These are phyloP conservation scores for Pythium apleroticum DNA, from an alignment of 352 stramenopile species.

Conservation along the genomic window DNA sequence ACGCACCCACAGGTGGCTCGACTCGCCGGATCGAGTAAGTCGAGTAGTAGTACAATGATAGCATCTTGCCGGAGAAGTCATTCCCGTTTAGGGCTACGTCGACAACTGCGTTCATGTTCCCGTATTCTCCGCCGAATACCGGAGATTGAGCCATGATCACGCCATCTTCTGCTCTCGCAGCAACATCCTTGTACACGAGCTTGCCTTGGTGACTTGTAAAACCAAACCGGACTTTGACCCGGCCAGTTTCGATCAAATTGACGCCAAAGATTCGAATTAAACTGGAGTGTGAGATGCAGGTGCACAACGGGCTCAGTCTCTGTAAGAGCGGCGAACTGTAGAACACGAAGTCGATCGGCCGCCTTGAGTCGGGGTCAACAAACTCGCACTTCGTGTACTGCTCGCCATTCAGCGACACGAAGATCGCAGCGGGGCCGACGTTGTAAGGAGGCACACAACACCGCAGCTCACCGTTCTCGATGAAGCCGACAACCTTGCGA, in stretches of 20 bases:
- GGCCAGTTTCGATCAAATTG: constrained; percentile 75
- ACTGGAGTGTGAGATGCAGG: constrained; percentile 49
- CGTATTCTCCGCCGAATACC: constrained; percentile 46
- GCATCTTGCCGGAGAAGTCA: constrained; percentile 54
- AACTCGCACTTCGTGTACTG: constrained; percentile 77
- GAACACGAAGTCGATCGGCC: constrained; percentile 63
- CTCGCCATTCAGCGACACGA: constrained; percentile 70
- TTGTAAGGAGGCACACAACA: constrained; percentile 70
- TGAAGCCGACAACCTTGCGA: constrained; percentile 61
- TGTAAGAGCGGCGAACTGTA: constrained; percentile 63
- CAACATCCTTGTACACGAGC: constrained; percentile 31
- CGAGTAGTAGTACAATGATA: constrained; percentile 58
- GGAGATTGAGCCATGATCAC: constrained; percentile 53
- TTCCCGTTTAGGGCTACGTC: constrained; percentile 68
- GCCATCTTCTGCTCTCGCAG: constrained; percentile 42
- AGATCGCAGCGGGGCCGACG: constrained; percentile 51
- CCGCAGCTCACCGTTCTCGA: constrained; percentile 62
- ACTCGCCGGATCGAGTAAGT: constrained; percentile 45
- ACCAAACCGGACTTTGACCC: constrained; percentile 65
- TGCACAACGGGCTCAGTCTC: constrained; percentile 56
- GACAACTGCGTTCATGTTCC: constrained; percentile 45
- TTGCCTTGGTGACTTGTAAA: constrained; percentile 39
- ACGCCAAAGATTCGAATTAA: constrained; percentile 54
- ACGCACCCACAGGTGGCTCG: constrained; percentile 49
- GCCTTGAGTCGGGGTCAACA: constrained; percentile 43